A percentile compares a stretch with the other conserved stretches of the same genome.
phyloP scores from a whole-genome alignment of 768 basidiomycete species.

The Podaxis sp. region DNA sequence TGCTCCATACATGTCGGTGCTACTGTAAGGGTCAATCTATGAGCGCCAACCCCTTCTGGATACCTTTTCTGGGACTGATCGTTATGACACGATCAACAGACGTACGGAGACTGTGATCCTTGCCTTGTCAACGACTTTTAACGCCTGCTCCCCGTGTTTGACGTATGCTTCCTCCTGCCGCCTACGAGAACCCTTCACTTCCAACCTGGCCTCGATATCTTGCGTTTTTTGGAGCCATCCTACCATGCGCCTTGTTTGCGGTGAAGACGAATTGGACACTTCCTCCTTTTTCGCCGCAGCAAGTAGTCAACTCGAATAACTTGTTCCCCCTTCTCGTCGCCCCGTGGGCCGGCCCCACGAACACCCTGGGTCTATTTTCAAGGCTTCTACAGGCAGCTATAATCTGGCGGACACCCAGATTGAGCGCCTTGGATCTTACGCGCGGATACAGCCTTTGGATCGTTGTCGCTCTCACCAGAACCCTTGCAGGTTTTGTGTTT shows the following conservation, averaged over 20 bases:
- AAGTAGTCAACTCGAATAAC: constrained; percentile 34
- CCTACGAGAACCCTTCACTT: background rate
- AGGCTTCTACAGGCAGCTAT: constrained; percentile 25
- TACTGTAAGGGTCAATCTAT: too few relatives aligned
- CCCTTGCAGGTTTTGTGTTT: constrained; percentile 24
- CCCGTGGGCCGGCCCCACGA: constrained; percentile 33
- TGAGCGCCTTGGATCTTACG: constrained; percentile 18
- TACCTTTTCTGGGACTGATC: too few relatives aligned
- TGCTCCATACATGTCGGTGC: too few relatives aligned
- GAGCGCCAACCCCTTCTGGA: too few relatives aligned
- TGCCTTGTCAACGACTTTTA: background rate
- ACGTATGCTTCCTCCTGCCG: background rate
- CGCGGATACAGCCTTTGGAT: constrained; percentile 26
- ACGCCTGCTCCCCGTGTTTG: background rate
- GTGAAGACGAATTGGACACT: constrained; percentile 19
- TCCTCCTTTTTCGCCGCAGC: constrained; percentile 35
- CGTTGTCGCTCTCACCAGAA: constrained; percentile 24
- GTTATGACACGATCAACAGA: too few relatives aligned
- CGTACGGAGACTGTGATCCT: background rate
- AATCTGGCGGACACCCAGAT: constrained; percentile 19
- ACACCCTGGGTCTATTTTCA: constrained; percentile 25
- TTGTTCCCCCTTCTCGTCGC: constrained; percentile 32
- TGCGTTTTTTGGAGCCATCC: background rate
- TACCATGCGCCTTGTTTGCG: constrained; percentile 20
- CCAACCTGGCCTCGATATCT: constrained; percentile 2